These are phyloP conservation scores for Venturia pyrina DNA, from an alignment of 2,329 filamentous ascomycete genomes.

Conservation along the genomic window DNA sequence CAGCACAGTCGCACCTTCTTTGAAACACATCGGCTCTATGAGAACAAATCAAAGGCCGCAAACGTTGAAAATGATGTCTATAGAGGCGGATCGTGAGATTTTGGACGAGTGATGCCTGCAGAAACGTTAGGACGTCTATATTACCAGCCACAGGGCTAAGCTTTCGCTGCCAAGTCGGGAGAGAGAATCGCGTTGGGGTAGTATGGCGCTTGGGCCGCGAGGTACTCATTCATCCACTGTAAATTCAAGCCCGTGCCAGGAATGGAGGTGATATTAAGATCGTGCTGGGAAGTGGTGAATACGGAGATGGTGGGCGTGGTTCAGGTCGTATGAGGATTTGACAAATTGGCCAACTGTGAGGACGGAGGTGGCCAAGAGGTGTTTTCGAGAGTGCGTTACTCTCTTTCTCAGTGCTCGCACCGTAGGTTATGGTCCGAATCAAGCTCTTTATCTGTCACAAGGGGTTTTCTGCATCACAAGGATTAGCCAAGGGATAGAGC, in stretches of 20 bases:
- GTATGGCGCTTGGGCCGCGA: not conserved
- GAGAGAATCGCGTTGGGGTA: not conserved
- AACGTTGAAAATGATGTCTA: too few species aligned
- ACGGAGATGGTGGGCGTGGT: not conserved
- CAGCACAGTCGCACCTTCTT: not conserved
- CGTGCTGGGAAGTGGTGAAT: not conserved
- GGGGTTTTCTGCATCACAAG: not conserved
- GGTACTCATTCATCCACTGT: not conserved
- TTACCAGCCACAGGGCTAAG: constrained; percentile 2
- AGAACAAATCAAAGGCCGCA: not conserved
- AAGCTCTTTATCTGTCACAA: not conserved
- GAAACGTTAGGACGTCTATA: not conserved
- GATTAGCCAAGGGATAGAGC: not conserved
- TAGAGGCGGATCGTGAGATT: not conserved
- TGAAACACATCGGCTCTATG: not conserved
- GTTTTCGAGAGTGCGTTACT: not conserved
- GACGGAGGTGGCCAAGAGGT: not conserved
- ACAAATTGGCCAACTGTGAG: not conserved
- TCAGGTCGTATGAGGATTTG: not conserved
- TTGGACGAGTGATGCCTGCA: not conserved
- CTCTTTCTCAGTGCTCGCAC: not conserved
- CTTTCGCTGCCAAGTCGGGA: not conserved
- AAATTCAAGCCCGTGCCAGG: not conserved
- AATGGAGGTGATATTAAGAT: not conserved
- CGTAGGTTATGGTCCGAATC: not conserved